A percentile compares a stretch with the other conserved stretches of the same genome.
These are phyloP conservation scores for Meira nashicola DNA, from an alignment of 1,284 basidiomycete genomes.

Conservation along the genomic window DNA sequence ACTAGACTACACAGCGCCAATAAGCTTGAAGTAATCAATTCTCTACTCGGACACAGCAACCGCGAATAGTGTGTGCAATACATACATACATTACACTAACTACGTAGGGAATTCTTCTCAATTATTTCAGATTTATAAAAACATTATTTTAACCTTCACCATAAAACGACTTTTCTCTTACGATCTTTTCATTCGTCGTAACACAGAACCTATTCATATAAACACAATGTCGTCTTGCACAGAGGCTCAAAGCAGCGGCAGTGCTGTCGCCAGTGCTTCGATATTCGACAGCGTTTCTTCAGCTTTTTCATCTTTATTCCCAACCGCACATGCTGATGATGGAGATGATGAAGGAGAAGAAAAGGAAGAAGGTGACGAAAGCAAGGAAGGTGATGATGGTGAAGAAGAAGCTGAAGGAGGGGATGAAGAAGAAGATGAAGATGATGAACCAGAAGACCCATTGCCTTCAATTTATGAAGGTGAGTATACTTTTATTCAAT, in stretches of 20 bases:
- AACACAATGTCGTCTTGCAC: conserved; percentile 9
- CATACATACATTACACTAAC: too few species aligned
- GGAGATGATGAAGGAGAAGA: conserved; percentile 6
- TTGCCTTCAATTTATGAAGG: conserved; percentile 22
- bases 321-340: conserved; percentile 13
- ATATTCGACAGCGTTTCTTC: conserved; percentile 4
- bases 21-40: too few species aligned
- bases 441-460: not conserved
- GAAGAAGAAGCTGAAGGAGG: not conserved
- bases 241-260: not conserved
- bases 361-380: not conserved
- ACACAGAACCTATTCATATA: too few species aligned
- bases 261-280: not conserved
- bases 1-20: too few species aligned
- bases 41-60: too few species aligned
- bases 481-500: not conserved
- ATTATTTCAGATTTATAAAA: not conserved
- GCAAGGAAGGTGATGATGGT: conserved; percentile 1
- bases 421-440: not conserved
- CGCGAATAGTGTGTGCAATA: too few species aligned
- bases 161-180: not conserved
- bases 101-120: too few species aligned
- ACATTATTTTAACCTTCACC: not conserved
- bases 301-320: conserved; percentile 1
- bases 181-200: too few species aligned